Base-by-base conservation (phyloP, 2,329 filamentous ascomycete species). In the Penicillium occitanis region DNA sequence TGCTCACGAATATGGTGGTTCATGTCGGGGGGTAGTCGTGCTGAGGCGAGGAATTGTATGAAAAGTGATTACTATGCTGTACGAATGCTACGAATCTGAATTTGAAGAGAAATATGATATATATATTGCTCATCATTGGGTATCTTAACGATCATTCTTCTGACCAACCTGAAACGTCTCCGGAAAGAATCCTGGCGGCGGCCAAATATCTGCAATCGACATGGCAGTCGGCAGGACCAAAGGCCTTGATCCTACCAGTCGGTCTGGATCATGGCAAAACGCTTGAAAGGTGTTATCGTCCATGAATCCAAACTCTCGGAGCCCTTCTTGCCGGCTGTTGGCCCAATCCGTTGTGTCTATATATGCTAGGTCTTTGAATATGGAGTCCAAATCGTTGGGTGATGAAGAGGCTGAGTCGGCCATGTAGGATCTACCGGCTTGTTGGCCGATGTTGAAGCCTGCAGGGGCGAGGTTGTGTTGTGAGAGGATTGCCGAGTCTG, bases 331-430 rank as follows among this genome's bases (percentile, higher is more conserved):
- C 58, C 79, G 77, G 65, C 74, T 79, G 35, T 70, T 76, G 1
- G 78, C 73, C 79, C 79, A 81, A 63, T 81, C 79, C 30, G 77
- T 81, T 5, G 78, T 81, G 66, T 81, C 79, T 6, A 81, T 74
- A 70, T 81, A 79, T 40, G 79, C 79, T 57, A 81, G 73, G 51
- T 82, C 79, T 66, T 80, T 77, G 69, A 82, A 82, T 35, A 82
- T 78, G 7, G 78, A 77, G 64, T 82, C 80, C 17, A 81, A 71
- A 40, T 80, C 77, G 46, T 74, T 69, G 2, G 64, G 61, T 10
- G 70, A 68, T 13, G 67, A 66, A 1, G 64, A 64, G 7, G 65
- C 40, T 46, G 57, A 57, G 11, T 67, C 65, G 2, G 61, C 61
- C 61, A 64, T 58, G 61, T 67, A 64, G n/a, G 51, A 17, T 55